These are phyloP conservation scores for Trypanosomatidae sp. DNA, from an alignment of 208 protist genomes.

Conservation along the genomic window DNA sequence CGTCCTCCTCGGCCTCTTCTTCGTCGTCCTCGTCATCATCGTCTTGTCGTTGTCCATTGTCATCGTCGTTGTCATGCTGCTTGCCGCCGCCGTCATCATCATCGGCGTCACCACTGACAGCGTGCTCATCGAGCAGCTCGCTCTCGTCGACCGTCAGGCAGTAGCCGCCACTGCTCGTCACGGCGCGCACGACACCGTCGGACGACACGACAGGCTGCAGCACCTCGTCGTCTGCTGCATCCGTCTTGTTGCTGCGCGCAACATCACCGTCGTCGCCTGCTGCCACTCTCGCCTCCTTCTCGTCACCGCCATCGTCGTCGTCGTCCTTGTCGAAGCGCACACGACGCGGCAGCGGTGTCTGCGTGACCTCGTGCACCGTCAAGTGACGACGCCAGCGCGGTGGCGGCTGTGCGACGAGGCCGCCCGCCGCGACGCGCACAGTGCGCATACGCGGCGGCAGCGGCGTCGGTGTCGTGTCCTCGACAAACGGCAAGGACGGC, in stretches of 20 bases:
- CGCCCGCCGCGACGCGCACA: background rate
- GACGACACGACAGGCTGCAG: constrained; percentile 22
- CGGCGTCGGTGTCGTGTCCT: background rate
- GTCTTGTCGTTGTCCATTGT: constrained; percentile 5
- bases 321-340: background rate
- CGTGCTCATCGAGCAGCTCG: constrained; percentile 20
- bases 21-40: constrained; percentile 8
- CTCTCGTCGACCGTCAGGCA: constrained; percentile 50
- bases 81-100: constrained; percentile 16
- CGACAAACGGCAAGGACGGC: background rate
- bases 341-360: background rate
- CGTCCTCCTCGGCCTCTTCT: constrained; percentile 36
- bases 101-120: background rate
- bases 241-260: background rate
- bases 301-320: background rate
- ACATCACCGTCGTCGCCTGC: background rate
- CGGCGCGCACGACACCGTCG: constrained; percentile 31
- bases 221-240: background rate
- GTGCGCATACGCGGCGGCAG: background rate
- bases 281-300: background rate
- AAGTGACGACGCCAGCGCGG: background rate
- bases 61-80: constrained; percentile 9
- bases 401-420: background rate
- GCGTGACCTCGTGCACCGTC: too few species aligned
- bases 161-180: constrained; percentile 39